Evolutionary conservation across 345 rosid genomes (phyloP).

Genomic region (Syzygium grande): DNA sequence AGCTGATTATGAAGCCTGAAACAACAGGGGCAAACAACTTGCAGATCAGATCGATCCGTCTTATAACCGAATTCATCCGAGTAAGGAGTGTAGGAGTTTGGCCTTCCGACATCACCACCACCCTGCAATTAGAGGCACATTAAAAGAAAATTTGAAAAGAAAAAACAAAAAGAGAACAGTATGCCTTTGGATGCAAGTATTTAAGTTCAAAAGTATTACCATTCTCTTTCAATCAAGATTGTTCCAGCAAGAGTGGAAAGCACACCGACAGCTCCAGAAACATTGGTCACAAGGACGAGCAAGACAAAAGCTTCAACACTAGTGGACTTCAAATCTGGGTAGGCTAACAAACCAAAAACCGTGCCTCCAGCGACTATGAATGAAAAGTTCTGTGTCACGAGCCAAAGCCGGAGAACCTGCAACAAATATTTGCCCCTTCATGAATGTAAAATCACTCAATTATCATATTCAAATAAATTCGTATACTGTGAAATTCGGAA

Average conservation of each 20-base stretch:
- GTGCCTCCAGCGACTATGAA: conserved; percentile 66
- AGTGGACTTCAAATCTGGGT: conserved; percentile 32
- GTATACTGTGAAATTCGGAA: neutral
- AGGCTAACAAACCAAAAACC: conserved; percentile 42
- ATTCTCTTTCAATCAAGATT: conserved; percentile 83
- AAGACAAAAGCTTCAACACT: conserved; percentile 30
- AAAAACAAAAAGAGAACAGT: neutral
- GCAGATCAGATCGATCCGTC: conserved; percentile 73
- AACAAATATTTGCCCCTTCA: neutral
- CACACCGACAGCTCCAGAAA: conserved; percentile 71
- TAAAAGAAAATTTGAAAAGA: neutral
- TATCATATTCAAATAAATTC: neutral
- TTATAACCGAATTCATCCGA: conserved; percentile 57
- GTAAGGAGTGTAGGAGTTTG: conserved; percentile 43
- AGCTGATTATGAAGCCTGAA: conserved; percentile 75
- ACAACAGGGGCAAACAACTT: conserved; percentile 80
- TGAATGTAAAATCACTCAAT: neutral
- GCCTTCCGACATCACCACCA: conserved; percentile 74
- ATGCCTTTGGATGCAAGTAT: neutral
- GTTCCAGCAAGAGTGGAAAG: conserved; percentile 94
- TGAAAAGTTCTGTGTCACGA: conserved; percentile 62
- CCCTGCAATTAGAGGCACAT: conserved; percentile 32
- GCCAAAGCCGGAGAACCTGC: conserved; percentile 77
- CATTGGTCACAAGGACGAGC: conserved; percentile 40
- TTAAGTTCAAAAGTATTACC: conserved; percentile 24